Percentiles rank a stretch among this genome's conserved stretches.
Conservation (phyloP, 2,329 filamentous ascomycete species). For the Cladorrhinum sp. region DNA sequence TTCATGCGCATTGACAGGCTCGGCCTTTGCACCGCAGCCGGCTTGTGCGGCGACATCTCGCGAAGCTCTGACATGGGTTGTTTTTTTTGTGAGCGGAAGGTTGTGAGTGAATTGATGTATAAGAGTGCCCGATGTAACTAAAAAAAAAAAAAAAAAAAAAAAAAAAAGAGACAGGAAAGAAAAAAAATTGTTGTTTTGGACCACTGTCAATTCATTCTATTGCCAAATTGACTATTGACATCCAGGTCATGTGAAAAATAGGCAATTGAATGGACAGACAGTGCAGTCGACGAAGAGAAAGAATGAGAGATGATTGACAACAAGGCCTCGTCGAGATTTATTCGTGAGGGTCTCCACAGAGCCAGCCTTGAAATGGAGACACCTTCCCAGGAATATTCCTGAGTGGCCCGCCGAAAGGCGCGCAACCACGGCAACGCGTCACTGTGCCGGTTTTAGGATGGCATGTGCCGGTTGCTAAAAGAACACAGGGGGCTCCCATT, state of each 20-base stretch:
- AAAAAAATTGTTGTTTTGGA: not conserved
- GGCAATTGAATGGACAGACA: not conserved
- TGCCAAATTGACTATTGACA: not conserved
- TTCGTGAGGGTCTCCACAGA: not conserved
- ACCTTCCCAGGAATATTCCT: not conserved
- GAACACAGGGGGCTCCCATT: not conserved
- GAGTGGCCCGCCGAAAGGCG: not conserved
- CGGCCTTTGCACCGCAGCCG: constrained; percentile 41
- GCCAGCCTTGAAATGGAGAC: not conserved
- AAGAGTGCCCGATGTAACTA: not conserved
- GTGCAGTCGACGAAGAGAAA: not conserved
- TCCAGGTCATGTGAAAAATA: not conserved
- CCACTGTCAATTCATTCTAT: not conserved
- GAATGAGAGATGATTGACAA: not conserved
- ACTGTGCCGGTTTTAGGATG: not conserved
- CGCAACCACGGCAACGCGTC: too few relatives aligned
- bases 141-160: not conserved
- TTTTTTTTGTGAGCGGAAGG: not conserved
- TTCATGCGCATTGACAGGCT: constrained; percentile 67
- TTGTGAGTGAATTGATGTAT: not conserved
- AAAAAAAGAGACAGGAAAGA: not conserved
- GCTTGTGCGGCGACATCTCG: constrained; percentile 18
- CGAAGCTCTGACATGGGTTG: constrained; percentile 2
- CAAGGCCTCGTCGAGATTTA: not conserved
- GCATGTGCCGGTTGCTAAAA: not conserved